Base-by-base conservation (phyloP, 768 basidiomycete genomes). In the Boletus patriciae region DNA sequence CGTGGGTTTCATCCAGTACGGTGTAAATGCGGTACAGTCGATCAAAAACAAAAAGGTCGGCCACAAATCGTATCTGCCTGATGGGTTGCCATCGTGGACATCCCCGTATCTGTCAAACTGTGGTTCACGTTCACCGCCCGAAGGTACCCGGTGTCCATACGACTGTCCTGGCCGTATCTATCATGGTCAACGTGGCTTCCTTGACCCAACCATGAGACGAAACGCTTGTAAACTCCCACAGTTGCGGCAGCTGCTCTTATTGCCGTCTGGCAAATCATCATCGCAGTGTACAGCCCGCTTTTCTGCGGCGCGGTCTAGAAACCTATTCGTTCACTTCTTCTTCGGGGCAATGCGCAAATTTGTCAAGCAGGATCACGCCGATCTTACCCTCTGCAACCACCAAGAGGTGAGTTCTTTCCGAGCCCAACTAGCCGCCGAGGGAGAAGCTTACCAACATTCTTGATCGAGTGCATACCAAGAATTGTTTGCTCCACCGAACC, bases 121-220 rank as follows among this genome's bases (percentile, higher is more conserved):
- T 42, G 25, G 38, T 42, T 55, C 38, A 42, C 11, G 29, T 38
- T 33, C 41, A 50, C 21, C 45, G 29, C 44, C 49, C 12, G 23
- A 13, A 6, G 31, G 25, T 27, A 25, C 21, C 21, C n/a, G 15
- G n/a, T 33, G 29, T 33, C 16, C 41, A 29, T 37, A 12, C 33
- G 19, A 12, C 49, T 29, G 25, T 50, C 18, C 23, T 38, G 37
- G 16, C 18, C 37, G n/a, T 40, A n/a, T 40, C n/a, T 40, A n/a
- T 40, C 38, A n/a, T n/a, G 18, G n/a, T 40, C 21, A 60, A 38
- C 75, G 77, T 77, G 6, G 68, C 72, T 56, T 76, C 68, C 80
- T 59, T 55, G 54, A 52, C 63, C 63, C 57, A 67, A 47, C 58
- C 40, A n/a, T 21, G 36, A 60, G 29, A 21, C 18, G n/a, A 54